Evolutionary conservation across 177 flowering plant species (phyloP).

Genomic region (Vitis hybrid): DNA sequence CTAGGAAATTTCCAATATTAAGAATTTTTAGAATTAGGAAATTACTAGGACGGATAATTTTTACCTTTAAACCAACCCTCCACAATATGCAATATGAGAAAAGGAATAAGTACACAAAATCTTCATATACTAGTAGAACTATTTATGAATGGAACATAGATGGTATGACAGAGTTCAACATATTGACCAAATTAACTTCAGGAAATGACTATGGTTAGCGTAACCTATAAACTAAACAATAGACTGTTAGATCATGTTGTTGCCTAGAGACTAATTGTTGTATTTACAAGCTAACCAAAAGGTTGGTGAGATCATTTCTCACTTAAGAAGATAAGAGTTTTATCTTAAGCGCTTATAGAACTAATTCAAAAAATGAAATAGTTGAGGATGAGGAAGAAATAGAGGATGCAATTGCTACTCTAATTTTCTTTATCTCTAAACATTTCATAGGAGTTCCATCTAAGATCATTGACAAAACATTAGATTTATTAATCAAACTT

Average conservation of each 20-base stretch:
- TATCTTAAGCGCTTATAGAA: not conserved
- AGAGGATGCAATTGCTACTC: not conserved
- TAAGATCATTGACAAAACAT: not conserved
- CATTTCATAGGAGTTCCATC: not conserved
- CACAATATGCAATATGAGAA: not conserved
- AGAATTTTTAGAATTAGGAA: too few species aligned
- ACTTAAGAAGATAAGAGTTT: too few species aligned
- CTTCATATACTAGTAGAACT: not conserved
- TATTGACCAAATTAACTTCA: too few species aligned
- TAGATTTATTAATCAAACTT: not conserved
- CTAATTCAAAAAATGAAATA: too few species aligned
- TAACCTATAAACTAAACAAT: too few species aligned
- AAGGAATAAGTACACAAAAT: not conserved
- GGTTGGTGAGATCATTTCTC: not conserved
- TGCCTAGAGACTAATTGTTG: not conserved
- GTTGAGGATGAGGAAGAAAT: not conserved
- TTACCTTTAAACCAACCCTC: not conserved
- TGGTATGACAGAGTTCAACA: too few species aligned
- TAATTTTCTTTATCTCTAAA: not conserved
- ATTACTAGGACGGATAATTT: too few species aligned
- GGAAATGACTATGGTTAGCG: not conserved
- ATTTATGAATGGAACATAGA: too few species aligned
- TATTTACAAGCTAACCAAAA: not conserved
- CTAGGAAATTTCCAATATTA: too few species aligned
- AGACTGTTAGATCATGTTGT: not conserved